phyloP scores from a whole-genome alignment of 2,329 filamentous ascomycete genomes.

The Apiospora hydei region DNA sequence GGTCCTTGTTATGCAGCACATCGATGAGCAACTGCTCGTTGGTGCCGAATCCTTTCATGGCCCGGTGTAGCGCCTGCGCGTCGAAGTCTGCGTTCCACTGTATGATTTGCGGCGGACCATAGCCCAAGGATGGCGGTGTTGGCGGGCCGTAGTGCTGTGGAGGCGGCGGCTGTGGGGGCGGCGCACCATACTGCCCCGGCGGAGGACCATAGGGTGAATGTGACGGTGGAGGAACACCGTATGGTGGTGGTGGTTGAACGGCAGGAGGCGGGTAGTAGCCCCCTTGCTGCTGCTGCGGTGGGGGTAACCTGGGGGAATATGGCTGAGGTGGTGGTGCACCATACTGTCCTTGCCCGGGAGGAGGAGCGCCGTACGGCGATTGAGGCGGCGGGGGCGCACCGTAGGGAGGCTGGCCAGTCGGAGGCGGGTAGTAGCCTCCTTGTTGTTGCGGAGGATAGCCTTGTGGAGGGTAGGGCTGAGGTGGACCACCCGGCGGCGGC shows the following conservation, averaged over 20 bases:
- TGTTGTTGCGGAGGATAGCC: conserved; percentile 29
- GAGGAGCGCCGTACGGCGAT: conserved; percentile 39
- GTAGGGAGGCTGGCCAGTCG: conserved; percentile 30
- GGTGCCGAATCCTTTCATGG: conserved; percentile 95
- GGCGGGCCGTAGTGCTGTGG: conserved; percentile 51
- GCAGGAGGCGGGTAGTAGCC: conserved; percentile 47
- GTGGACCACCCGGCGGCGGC: conserved; percentile 31
- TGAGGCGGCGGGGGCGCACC: conserved; percentile 37
- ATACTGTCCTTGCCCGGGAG: conserved; percentile 43
- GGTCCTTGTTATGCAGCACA: conserved; percentile 75
- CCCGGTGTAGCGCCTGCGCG: conserved; percentile 74
- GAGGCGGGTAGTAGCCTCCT: conserved; percentile 40
- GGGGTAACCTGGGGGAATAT: conserved; percentile 41
- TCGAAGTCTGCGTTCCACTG: conserved; percentile 73
- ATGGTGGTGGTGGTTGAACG: conserved; percentile 39
- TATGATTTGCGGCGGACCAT: conserved; percentile 74
- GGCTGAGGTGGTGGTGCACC: conserved; percentile 32
- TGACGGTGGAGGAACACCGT: conserved; percentile 46
- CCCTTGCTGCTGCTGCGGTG: conserved; percentile 36
- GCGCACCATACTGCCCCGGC: conserved; percentile 43
- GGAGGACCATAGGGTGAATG: conserved; percentile 43
- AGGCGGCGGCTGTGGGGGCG: conserved; percentile 40
- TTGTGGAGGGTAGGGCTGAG: conserved; percentile 26
- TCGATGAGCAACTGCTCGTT: conserved; percentile 81
- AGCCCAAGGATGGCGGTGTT: conserved; percentile 75